These are phyloP conservation scores for Cicer bijugum DNA, from an alignment of 306 rosid genomes.

Conservation along the genomic window DNA sequence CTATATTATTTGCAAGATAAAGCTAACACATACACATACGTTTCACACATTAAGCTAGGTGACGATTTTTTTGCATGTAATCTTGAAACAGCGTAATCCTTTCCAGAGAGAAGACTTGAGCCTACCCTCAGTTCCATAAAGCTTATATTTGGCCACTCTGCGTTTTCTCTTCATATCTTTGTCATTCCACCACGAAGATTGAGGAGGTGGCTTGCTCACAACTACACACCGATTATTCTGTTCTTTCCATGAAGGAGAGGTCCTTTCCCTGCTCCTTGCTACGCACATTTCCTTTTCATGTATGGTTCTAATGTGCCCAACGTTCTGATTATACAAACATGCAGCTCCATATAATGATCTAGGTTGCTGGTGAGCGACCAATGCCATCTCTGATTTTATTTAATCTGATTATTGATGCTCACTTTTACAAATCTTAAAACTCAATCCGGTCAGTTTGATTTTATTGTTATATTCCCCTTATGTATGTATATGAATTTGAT, in stretches of 20 bases:
- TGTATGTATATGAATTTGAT: neutral
- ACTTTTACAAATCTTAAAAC: slow-evolving; percentile 8
- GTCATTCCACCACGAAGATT: slow-evolving; percentile 52
- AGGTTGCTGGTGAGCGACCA: neutral
- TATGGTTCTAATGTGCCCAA: neutral
- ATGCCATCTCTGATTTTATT: slow-evolving; percentile 40
- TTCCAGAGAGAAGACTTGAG: slow-evolving; percentile 52
- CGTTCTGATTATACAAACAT: neutral
- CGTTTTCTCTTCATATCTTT: slow-evolving; percentile 54
- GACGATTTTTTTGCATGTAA: slow-evolving; percentile 45
- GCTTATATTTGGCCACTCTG: slow-evolving; percentile 57
- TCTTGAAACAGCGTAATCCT: slow-evolving; percentile 52
- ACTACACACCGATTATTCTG: neutral
- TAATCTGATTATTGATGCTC: neutral
- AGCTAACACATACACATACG: neutral
- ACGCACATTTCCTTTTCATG: neutral
- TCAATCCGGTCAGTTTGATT: neutral
- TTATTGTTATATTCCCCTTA: neutral
- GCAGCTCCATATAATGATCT: neutral
- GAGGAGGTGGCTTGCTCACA: neutral
- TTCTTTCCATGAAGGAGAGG: slow-evolving; percentile 28
- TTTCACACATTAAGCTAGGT: slow-evolving; percentile 8
- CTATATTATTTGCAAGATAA: slow-evolving; percentile 17
- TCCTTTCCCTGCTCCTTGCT: neutral
- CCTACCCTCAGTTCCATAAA: slow-evolving; percentile 54